Base-by-base conservation (phyloP, 495 filamentous ascomycete species). In the Aspergillus asperescens region DNA sequence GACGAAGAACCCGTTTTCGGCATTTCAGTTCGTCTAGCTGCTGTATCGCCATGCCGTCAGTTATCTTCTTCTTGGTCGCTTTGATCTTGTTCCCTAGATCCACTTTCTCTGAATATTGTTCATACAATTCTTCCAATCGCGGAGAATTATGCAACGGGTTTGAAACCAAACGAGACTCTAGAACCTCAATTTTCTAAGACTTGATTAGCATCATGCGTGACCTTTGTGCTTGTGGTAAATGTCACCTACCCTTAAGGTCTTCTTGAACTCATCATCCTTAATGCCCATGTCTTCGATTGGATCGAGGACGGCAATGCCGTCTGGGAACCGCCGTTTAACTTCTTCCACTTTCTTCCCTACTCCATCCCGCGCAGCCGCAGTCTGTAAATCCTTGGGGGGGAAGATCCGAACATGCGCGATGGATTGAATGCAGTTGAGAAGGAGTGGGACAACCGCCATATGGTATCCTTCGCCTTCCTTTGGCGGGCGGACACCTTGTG, bases 231-330 rank as follows among this genome's bases (percentile, higher is more conserved):
- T 38, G 10, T 31, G n/a, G 20, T 0, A 19, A 16, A 29, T 7
- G n/a, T 13, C 19, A 39, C 48, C 62, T 72, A 84, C 83, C 58
- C 92, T 81, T 9, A 96, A 82, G 3, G 93, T 79, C 61, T 89
- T 88, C 76, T 95, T 96, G 73, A 97, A 97, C 0, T 81, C 82
- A 5, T 93, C 88, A 64, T 97, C 93, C 13, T 75, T 84, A 64
- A 98, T 96, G 12, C 78, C 74, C 93, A 97, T 96, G 61, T 94
- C 87, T 62, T 97, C 90, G 45, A 98, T 82, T 0, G 93, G 94
- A 64, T 98, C 93, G 24, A 97, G 66, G 6, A 90, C 68, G 10
- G 93, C 83, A 45, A 97, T 70, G 2, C 93, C 93, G 66, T 97
- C 94, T n/a, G 89, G 87, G 71, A 98, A 96, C 29, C 94, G 83